A percentile compares a stretch with the other conserved stretches of the same genome.
Evolutionary conservation across 331 rosid genomes (phyloP).

Genomic region (Quercus lobata): DNA sequence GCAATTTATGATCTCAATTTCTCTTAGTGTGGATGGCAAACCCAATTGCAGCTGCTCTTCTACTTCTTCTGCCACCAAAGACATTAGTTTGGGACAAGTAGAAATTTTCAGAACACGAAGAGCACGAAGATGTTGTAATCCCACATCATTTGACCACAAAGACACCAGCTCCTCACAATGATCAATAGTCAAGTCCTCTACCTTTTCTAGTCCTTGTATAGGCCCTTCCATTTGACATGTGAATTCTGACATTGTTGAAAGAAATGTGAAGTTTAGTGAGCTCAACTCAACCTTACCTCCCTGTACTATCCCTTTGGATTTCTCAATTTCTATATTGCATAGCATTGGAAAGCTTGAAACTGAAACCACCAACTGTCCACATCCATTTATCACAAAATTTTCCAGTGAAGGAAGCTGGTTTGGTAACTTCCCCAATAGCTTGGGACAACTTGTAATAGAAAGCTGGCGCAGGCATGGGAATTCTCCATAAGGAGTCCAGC

Average conservation of each 20-base stretch:
- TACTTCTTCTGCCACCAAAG: background rate
- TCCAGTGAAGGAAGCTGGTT: constrained; percentile 1
- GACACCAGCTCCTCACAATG: background rate
- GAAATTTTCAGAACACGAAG: background rate
- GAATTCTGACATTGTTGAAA: constrained; percentile 1
- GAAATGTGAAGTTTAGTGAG: background rate
- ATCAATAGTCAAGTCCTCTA: background rate
- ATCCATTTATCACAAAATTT: background rate
- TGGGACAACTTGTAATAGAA: background rate
- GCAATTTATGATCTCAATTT: constrained; percentile 1
- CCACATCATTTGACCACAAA: constrained; percentile 2
- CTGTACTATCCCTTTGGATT: constrained; percentile 1
- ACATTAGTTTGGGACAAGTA: background rate
- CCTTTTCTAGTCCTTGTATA: background rate
- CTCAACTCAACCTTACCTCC: background rate
- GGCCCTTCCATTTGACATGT: background rate
- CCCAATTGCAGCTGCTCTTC: background rate
- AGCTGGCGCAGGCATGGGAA: constrained; percentile 9
- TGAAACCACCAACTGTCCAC: constrained; percentile 7
- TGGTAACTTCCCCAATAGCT: constrained; percentile 12
- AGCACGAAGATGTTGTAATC: background rate
- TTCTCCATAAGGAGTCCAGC: constrained; percentile 8
- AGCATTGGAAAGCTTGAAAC: constrained; percentile 2
- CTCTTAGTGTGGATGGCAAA: background rate
- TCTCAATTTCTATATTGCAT: background rate